These are phyloP conservation scores for Serendipita indica DNA, from an alignment of 768 basidiomycete genomes.

Conservation along the genomic window DNA sequence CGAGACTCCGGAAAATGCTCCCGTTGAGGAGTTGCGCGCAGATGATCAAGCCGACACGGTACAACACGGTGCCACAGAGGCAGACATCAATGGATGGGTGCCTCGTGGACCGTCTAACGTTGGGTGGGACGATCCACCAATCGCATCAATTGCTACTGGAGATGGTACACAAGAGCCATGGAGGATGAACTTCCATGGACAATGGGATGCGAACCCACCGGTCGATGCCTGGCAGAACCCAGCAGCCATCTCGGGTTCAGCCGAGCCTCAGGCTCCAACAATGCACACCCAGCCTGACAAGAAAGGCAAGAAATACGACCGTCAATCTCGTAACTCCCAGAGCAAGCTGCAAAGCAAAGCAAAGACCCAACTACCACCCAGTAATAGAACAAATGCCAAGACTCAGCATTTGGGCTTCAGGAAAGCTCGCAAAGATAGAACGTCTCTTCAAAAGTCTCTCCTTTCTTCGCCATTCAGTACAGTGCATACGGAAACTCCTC, in stretches of 20 bases:
- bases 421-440: too few species aligned
- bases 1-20: background rate
- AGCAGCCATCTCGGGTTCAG: background rate
- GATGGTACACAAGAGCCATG: background rate
- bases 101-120: background rate
- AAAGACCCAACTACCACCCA: too few species aligned
- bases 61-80: background rate
- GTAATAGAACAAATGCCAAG: too few species aligned
- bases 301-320: background rate
- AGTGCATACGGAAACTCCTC: too few species aligned
- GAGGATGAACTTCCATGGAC: background rate
- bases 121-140: background rate
- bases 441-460: too few species aligned
- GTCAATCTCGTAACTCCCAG: too few species aligned
- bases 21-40: background rate
- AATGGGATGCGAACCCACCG: background rate
- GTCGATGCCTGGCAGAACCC: background rate
- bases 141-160: background rate
- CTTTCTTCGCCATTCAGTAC: too few species aligned
- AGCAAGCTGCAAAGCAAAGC: too few species aligned
- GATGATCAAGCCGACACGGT: background rate
- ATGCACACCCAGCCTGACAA: background rate
- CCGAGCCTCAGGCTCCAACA: background rate
- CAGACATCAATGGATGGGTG: background rate
- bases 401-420: too few species aligned